Base-by-base conservation (phyloP, 495 filamentous ascomycete species). In the Trichoderma asperelloides region DNA sequence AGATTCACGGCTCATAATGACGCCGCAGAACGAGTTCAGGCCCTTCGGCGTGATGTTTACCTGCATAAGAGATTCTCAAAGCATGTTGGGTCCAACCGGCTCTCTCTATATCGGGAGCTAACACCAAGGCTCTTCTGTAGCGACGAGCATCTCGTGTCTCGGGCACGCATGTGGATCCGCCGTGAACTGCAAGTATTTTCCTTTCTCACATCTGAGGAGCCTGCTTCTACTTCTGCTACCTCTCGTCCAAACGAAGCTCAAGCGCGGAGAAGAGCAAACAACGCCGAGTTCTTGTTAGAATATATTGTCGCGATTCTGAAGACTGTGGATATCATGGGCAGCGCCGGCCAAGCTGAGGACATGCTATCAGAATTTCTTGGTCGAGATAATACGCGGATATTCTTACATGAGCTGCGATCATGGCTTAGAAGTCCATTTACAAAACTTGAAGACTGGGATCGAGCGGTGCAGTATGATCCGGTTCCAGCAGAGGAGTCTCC, bases 251-350 rank as follows among this genome's bases (percentile, higher is more conserved):
- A 8, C 9, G 78, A 78, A 6, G 72, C 80, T 0, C 70, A 77
- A 69, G 66, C 73, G 69, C 57, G 67, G 62, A 82, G 86, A 47
- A 81, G 86, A 55, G 82, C 84, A 3, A 90, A 88, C 70, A 96
- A 94, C 74, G 87, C 90, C 15, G 94, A 96, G 71, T 98, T 96
- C 67, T 74, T 98, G 28, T 86, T 97, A 25, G 92, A 95, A 70
- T 97, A 96, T 71, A 85, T 96, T 66, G 77, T 97, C 62, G 90
- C 90, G 40, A 93, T 98, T 60, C 78, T 98, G 47, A 96, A 92
- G 71, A 92, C 90, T 0, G 88, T 96, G 23, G 94, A 98, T 74
- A 83, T 95, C n/a, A 93, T 93, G 72, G 90, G 87, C 11, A 90
- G 89, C 71, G 84, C 84, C 15, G 92, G 93, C 5, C 89, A 94